Conservation (phyloP, 805 yeast genomes). For the Monosporozyma unispora region DNA sequence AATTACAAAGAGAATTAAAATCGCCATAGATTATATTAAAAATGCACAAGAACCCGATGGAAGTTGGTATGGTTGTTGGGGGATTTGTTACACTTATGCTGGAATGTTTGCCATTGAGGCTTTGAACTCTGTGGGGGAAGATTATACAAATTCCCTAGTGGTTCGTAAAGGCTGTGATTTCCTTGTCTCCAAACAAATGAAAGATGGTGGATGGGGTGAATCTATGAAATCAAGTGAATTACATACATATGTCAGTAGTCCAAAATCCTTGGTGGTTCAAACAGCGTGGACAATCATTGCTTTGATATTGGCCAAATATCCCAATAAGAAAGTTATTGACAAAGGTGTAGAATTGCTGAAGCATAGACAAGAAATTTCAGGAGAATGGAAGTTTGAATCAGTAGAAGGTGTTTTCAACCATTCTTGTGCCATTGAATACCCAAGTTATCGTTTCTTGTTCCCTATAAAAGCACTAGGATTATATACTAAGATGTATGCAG, state of each 20-base stretch:
- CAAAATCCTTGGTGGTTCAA: constrained; percentile 65
- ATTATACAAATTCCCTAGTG: constrained; percentile 49
- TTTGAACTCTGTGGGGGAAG: constrained; percentile 55
- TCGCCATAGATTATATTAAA: constrained; percentile 67
- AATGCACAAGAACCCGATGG: constrained; percentile 71
- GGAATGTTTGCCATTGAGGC: constrained; percentile 98
- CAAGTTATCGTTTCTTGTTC: constrained; percentile 81
- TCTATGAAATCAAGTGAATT: constrained; percentile 85
- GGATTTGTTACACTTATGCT: constrained; percentile 91
- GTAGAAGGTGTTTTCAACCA: constrained; percentile 97
- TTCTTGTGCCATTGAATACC: constrained; percentile 89
- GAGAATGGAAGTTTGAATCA: constrained; percentile 79
- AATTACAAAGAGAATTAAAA: constrained; percentile 56
- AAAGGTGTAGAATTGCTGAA: constrained; percentile 57
- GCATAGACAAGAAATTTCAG: constrained; percentile 57
- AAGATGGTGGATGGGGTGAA: constrained; percentile 98
- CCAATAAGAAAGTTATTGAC: constrained; percentile 52
- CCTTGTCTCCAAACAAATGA: constrained; percentile 59
- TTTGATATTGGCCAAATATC: constrained; percentile 70
- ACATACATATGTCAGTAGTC: constrained; percentile 59
- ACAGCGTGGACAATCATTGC: constrained; percentile 91
- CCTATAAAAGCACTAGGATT: constrained; percentile 90
- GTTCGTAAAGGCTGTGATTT: constrained; percentile 82
- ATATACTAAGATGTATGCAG: constrained; percentile 26
- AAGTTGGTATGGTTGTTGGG: constrained; percentile 99